Base-by-base conservation (phyloP, 495 filamentous ascomycete genomes). In the Penicillium angulare region DNA sequence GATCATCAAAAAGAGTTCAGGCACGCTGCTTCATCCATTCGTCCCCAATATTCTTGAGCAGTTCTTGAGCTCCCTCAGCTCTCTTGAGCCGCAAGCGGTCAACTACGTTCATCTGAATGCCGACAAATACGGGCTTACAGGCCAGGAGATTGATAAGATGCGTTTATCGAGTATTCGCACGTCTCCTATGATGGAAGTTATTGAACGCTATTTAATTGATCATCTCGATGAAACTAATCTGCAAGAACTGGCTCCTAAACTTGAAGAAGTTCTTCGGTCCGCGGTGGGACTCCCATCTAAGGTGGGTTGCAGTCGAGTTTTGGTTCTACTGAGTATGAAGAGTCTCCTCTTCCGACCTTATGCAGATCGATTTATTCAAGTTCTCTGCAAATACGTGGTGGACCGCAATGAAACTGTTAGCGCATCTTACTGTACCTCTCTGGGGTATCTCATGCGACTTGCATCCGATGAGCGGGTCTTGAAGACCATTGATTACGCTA, bases 41-140 rank as follows among this genome's bases (percentile, higher is more conserved):
- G 82, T 95, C 13, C 84, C 92, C 0, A 78, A 80, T 27, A 84
- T 97, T 36, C 78, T 96, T 8, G 87, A 90, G 42, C 86, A 88
- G 50, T 81, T 92, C 26, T 72, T 98, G 9, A 83, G 80, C 9
- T 79, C 92, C 7, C 73, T 97, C 12, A 96, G 88, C 62, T 89
- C 89, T 1, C 72, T 97, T 24, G 93, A 98, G 70, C 87, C 84
- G 0, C 86, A 95, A 52, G 82, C 78, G 8, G 81, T 97, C 60
- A 96, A 97, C 58, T 97, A 96, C 61, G 74, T 95, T 47, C 90
- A 95, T 69, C 81, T 96, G 53, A 91, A 93, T 56, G 88, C 89
- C 0, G 83, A 86, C 29, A 90, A 92, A 50, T 95, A 96, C 56
- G 86, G 89, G 45, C 73, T 90, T 16, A 90, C 85, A 0, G 79